Evolutionary conservation across 352 stramenopile species (phyloP), one percentile per base, ranked within the genome.

Genomic region (Pythium oligandrum): DNA sequence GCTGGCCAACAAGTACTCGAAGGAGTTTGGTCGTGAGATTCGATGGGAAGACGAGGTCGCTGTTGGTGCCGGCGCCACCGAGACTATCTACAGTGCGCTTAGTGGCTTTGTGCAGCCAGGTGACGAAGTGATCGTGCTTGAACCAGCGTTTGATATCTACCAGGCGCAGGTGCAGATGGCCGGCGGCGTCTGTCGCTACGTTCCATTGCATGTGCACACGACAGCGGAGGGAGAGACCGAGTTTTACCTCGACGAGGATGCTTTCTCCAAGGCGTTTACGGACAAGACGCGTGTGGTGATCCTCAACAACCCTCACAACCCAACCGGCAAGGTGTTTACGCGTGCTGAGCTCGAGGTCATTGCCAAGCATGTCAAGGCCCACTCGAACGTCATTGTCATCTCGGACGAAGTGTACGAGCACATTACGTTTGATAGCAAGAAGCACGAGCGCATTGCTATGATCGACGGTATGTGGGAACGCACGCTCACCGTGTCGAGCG

Each of bases 331-430:
- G 59, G 90, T 99, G 43, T 99, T 99, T 66, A 94, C 90, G 30
- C 56, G 68, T 36, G 57, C 70, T 9, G 97, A 99, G 75, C 90
- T 99, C 49, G 74, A 97, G 55, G 62, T 80, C 26, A 96, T 99
- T 65, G 90, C 96, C 26, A 81, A 90, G 55, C 83, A 96, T 44
- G 79, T 97, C 43, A 53, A 70, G 6, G 67, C 70, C 48, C 64
- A 97, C 57, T 87, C 92, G 31, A 76, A 91, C 43, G 70, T 93
- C 58, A 83, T 98, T n/a, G 82, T 99, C 30, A 78, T 99, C 40
- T 98, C 90, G 30, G 97, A 99, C 72, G 97, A 99, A 71, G 96
- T 99, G 32, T 99, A 99, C 76, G 97, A 99, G 67, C 97, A 97
- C 73, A 98, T 98, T 59, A 74, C 93, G 43, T 96, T 95, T 43